Base-by-base conservation (phyloP, 1,139 yeast species). In the Yamadazyma diospyri region DNA sequence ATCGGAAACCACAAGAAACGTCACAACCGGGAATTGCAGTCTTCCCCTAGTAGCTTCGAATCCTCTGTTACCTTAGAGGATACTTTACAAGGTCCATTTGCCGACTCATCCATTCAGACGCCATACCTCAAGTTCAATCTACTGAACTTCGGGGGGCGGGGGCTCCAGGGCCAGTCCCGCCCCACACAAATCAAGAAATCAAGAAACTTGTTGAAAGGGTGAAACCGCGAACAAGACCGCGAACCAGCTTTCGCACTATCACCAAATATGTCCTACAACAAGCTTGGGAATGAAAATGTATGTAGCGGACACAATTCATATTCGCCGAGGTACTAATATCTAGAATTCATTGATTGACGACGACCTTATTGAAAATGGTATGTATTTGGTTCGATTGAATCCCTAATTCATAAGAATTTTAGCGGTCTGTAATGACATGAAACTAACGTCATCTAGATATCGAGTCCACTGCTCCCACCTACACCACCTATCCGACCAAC, bases 341-440 rank as follows among this genome's bases (percentile, higher is more conserved):
- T 31, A 41, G 41, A 24, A 26, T 8, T 39, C 44, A 4, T 33
- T 39, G 18, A 37, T 43, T 15, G 47, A 41, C 25, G 39, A 40
- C 5, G 46, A 43, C 25, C 26, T 42, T 5, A 42, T 43, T 16
- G 48, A 43, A 11, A 39, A 35, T 18, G 43, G 27, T 33, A 34
- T 33, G 35, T 31, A n/a, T 9, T 7, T 18, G 9, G 9, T 7
- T 7, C 6, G 8, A 18, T 6, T 18, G 9, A 22, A 22, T 22
- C 24, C 5, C 12, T 12, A 15, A 22, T 22, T 14, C 26, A 18
- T 24, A n/a, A n/a, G n/a, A n/a, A n/a, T n/a, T n/a, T n/a, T n/a
- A n/a, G n/a, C n/a, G n/a, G n/a, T 4, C 5, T 22, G 8, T 8
- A 22, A 22, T 5, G 8, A 22, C 8, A 22, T 22, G 11, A 22